A percentile compares a stretch with the other conserved stretches of the same genome.
phyloP scores from a whole-genome alignment of 139 green algal species.

The Volvox africanus region DNA sequence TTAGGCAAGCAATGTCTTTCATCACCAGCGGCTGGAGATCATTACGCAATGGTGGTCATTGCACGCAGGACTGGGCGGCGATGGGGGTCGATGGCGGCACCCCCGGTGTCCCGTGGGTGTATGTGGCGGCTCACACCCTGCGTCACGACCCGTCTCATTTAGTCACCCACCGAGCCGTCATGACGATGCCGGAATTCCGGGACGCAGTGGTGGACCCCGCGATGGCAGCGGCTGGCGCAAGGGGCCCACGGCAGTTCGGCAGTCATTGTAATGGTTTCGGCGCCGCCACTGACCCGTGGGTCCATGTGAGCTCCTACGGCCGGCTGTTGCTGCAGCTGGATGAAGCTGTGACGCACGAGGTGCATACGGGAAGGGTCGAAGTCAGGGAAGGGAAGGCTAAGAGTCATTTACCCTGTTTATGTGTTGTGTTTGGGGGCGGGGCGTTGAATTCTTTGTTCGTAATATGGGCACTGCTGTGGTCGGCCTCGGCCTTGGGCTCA shows the following conservation, averaged over 20 bases:
- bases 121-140: conserved; percentile 44
- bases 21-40: too few relatives aligned
- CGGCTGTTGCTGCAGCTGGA: conserved; percentile 64
- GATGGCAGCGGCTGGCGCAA: neutral
- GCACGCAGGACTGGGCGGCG: conserved; percentile 66
- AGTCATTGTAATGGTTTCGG: too few relatives aligned
- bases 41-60: neutral
- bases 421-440: too few relatives aligned
- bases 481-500: too few relatives aligned
- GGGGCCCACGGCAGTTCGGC: neutral
- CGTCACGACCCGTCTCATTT: conserved; percentile 87
- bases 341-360: conserved; percentile 48
- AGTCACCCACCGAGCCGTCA: conserved; percentile 73
- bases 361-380: conserved; percentile 36
- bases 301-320: conserved; percentile 37
- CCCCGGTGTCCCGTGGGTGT: conserved; percentile 56
- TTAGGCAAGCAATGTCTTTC: too few relatives aligned
- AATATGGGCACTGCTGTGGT: too few relatives aligned
- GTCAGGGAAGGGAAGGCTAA: too few relatives aligned
- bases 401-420: too few relatives aligned
- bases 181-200: conserved; percentile 23
- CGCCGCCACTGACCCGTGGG: neutral
- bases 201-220: conserved; percentile 30
- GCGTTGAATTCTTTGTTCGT: too few relatives aligned
- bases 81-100: conserved; percentile 16